Conservation (phyloP, 1,284 basidiomycete genomes). For the Schizophyllum commune region DNA sequence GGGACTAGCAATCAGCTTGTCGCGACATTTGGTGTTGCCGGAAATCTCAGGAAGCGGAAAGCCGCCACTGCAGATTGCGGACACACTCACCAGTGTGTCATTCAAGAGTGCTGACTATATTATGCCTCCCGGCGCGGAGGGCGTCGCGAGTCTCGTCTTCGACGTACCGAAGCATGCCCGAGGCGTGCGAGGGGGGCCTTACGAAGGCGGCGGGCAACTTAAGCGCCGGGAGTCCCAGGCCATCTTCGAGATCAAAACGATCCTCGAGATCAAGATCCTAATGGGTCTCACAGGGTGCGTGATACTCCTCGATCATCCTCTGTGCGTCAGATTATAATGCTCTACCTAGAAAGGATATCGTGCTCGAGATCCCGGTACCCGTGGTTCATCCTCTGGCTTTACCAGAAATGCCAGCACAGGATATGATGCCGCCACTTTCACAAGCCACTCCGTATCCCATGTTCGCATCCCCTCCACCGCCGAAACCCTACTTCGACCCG, state of each 20-base stretch:
- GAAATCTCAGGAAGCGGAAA: constrained; percentile 30
- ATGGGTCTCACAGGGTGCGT: constrained; percentile 60
- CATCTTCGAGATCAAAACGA: constrained; percentile 59
- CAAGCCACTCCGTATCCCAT: constrained; percentile 9
- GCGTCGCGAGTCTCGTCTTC: constrained; percentile 67
- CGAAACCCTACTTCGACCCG: constrained; percentile 9
- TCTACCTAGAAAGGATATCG: constrained; percentile 54
- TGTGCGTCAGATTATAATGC: background rate
- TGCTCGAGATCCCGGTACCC: constrained; percentile 53
- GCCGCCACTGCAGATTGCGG: constrained; percentile 49
- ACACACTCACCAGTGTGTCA: constrained; percentile 58
- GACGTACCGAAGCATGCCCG: constrained; percentile 58
- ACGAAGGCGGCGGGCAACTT: constrained; percentile 25
- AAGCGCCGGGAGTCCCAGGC: constrained; percentile 29
- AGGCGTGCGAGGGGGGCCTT: constrained; percentile 50
- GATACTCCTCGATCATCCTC: constrained; percentile 6
- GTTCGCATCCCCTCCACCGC: constrained; percentile 9
- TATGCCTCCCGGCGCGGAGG: constrained; percentile 62
- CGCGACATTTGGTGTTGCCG: constrained; percentile 50
- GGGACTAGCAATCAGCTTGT: constrained; percentile 50
- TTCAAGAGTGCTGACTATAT: constrained; percentile 67
- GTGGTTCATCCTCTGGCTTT: constrained; percentile 54
- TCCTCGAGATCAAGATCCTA: constrained; percentile 44
- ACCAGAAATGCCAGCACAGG: constrained; percentile 29
- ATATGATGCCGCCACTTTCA: constrained; percentile 9